Evolutionary conservation across 2,329 filamentous ascomycete genomes (phyloP).

Genomic region (Fusarium marasasianum): DNA sequence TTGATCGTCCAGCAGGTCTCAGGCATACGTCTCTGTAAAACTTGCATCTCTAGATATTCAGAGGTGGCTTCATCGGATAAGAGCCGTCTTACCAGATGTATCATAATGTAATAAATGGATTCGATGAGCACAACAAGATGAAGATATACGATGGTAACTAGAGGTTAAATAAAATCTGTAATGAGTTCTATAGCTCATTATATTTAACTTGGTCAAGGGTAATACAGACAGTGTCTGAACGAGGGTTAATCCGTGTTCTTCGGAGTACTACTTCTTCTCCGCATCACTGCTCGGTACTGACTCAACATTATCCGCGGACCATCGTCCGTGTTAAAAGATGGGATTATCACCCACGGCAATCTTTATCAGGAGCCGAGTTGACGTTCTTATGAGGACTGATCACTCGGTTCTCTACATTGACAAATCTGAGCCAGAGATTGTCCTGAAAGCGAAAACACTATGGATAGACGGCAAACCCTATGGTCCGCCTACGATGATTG

Average conservation of each 20-base stretch:
- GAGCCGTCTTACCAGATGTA: too few relatives aligned
- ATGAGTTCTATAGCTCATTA: too few relatives aligned
- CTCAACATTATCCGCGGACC: background rate
- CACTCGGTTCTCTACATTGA: background rate
- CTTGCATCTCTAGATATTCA: too few relatives aligned
- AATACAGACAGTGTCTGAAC: background rate
- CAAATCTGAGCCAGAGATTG: background rate
- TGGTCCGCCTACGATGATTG: background rate
- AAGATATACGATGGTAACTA: accelerated
- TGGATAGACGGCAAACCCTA: background rate
- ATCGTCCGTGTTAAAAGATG: background rate
- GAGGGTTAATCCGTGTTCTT: background rate
- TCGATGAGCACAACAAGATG: accelerated
- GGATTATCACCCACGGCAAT: background rate
- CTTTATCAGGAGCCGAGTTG: background rate
- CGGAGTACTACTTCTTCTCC: background rate
- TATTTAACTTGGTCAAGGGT: background rate
- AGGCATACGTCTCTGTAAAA: accelerated
- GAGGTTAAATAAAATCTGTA: accelerated
- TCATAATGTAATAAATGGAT: too few relatives aligned
- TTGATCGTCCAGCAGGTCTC: too few relatives aligned
- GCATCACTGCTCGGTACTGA: background rate
- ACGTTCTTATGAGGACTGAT: background rate
- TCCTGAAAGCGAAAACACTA: background rate
- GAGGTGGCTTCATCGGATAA: too few relatives aligned